Percentiles rank a stretch among this genome's conserved stretches.
Evolutionary conservation across 192 early-diverging fungal species (phyloP).

Genomic region (Coemansia sp.): DNA sequence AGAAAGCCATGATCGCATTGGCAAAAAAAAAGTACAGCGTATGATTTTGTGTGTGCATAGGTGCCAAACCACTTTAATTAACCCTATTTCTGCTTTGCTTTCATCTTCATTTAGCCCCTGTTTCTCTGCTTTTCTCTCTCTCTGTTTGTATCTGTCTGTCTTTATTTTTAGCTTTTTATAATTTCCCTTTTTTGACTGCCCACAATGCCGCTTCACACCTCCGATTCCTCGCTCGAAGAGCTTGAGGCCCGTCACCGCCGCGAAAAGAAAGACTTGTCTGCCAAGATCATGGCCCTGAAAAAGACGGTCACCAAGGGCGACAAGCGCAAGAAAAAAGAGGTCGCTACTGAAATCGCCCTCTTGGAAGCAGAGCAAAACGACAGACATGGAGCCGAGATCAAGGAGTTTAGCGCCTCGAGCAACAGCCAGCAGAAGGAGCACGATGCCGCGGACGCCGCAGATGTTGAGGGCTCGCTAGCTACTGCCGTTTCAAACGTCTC

Average conservation of each 20-base stretch:
- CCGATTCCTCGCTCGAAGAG: constrained; percentile 53
- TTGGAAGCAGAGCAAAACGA: constrained; percentile 63
- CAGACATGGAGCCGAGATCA: constrained; percentile 63
- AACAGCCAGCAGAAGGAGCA: not conserved
- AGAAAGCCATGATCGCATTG: no score
- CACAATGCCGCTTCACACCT: constrained; percentile 5
- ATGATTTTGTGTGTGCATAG: no score
- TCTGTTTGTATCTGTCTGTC: not conserved
- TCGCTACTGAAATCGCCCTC: constrained; percentile 60
- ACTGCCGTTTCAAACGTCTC: constrained; percentile 25
- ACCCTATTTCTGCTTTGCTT: no score
- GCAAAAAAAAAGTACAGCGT: no score
- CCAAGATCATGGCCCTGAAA: constrained; percentile 68
- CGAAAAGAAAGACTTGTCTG: constrained; percentile 72
- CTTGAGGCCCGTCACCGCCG: constrained; percentile 69
- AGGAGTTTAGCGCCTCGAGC: not conserved
- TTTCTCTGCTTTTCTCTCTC: not conserved
- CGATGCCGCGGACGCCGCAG: not conserved
- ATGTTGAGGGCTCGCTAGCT: constrained; percentile 1
- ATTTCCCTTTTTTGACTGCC: not conserved
- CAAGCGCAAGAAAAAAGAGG: constrained; percentile 88
- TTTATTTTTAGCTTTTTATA: constrained; percentile 1
- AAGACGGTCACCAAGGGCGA: constrained; percentile 73
- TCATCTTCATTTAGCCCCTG: not conserved
- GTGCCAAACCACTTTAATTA: no score